Evolutionary conservation across 176 grass and related monocot species (phyloP), one percentile per base, ranked within the genome.

Genomic region (Musa beccarii): DNA sequence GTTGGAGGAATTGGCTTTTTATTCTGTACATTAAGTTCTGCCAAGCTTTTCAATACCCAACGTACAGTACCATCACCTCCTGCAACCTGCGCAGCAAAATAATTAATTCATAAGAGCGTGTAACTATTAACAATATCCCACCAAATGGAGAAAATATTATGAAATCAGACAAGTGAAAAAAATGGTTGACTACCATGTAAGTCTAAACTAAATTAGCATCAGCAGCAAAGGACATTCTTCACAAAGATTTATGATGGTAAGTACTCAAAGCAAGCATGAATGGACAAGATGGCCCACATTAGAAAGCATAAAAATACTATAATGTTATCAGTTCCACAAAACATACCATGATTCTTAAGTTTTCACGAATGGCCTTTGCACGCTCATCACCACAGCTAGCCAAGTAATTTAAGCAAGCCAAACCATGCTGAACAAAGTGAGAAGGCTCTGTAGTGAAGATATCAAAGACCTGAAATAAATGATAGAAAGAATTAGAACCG

Each of bases 331-430:
- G 85, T 66, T 19, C n/a, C 23, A 76, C 57, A 71, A 78, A 75
- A 83, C 83, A 70, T 89, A 96, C 93, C 93, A 96, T 86, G n/a
- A 96, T 65, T 90, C 87, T 88, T 73, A 96, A 67, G 75, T 88
- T 86, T 16, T 86, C 22, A 5, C 85, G 89, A 70, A 87, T 74
- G 10, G 66, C 72, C 69, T 68, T 80, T 52, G 93, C 93, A 67
- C 78, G 84, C 72, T 65, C 53, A 81, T 96, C 89, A 17, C 87
- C 87, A 52, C 75, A 76, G 6, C 81, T 52, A 20, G 85, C 81
- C 78, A 89, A 84, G 63, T 78, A 66, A 76, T 96, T 87, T 76
- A 96, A 81, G 81, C 80, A 90, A 85, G 73, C 81, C 79, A 96
- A 81, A 77, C 70, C 89, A 84, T 92, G 90, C 72, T 83, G 77